Conservation (phyloP, 1,284 basidiomycete species). For the Boletus smithii region DNA sequence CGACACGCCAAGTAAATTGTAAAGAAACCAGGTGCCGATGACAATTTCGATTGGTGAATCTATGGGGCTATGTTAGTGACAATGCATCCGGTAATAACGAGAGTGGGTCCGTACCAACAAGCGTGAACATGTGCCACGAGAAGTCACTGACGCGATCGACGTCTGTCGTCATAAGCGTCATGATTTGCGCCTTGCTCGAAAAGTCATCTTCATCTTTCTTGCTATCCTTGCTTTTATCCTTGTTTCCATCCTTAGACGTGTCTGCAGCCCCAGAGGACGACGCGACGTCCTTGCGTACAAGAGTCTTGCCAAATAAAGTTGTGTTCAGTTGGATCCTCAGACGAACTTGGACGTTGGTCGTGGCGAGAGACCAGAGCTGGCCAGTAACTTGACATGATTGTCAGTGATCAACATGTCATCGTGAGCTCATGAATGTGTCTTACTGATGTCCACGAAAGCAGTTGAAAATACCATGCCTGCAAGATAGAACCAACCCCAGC, state of each 20-base stretch:
- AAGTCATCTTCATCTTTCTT: conserved; percentile 70
- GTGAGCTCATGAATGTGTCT: conserved; percentile 23
- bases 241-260: conserved; percentile 24
- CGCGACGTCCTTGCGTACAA: conserved; percentile 84
- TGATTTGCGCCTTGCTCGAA: conserved; percentile 84
- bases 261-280: conserved; percentile 45
- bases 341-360: conserved; percentile 68
- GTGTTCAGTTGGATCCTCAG: conserved; percentile 83
- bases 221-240: conserved; percentile 32
- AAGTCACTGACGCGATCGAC: conserved; percentile 88
- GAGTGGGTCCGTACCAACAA: conserved; percentile 45
- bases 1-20: conserved; percentile 77
- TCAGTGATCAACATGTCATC: conserved; percentile 4
- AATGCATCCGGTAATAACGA: conserved; percentile 1
- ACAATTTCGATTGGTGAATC: conserved; percentile 86
- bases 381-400: conserved; percentile 32
- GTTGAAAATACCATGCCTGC: conserved; percentile 68
- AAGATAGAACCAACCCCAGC: conserved; percentile 75
- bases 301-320: conserved; percentile 84
- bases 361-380: conserved; percentile 71
- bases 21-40: conserved; percentile 79
- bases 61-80: conserved; percentile 27
- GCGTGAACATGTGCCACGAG: conserved; percentile 71
- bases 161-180: conserved; percentile 67
- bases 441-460: conserved; percentile 57